These are phyloP conservation scores for Microdochium paspali DNA, from an alignment of 2,329 filamentous ascomycete species.

Conservation along the genomic window DNA sequence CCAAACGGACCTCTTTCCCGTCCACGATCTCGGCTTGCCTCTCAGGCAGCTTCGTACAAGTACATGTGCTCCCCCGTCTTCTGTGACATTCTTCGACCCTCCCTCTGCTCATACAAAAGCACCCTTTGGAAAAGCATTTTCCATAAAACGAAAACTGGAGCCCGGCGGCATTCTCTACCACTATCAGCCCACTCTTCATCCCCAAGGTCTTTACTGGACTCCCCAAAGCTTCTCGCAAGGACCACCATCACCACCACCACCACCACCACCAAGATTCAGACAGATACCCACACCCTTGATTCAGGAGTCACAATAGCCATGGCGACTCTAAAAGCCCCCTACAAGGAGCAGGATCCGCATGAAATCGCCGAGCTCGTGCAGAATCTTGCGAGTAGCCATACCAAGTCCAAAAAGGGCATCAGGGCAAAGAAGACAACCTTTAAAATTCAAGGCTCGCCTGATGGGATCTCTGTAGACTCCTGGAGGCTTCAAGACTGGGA, in stretches of 20 bases:
- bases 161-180: no score
- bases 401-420: conserved; percentile 50
- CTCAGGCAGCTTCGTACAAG: background rate
- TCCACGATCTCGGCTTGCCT: background rate
- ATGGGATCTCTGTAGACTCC: conserved; percentile 66
- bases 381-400: conserved; percentile 49
- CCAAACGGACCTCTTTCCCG: background rate
- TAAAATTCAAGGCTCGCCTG: conserved; percentile 49
- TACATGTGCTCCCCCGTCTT: background rate
- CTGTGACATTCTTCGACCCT: background rate
- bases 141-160: no score
- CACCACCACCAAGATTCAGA: conserved; percentile 1
- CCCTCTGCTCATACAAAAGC: background rate
- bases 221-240: no score
- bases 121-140: background rate
- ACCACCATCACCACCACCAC: background rate
- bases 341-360: conserved; percentile 57
- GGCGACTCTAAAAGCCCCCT: conserved; percentile 42
- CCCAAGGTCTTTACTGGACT: no score
- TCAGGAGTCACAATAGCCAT: conserved; percentile 3
- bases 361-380: conserved; percentile 58
- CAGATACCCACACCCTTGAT: conserved; percentile 1
- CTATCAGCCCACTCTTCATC: no score
- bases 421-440: conserved; percentile 77
- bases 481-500: conserved; percentile 95